Conservation (phyloP, 2,329 filamentous ascomycete species). For the Ilyonectria sp. region DNA sequence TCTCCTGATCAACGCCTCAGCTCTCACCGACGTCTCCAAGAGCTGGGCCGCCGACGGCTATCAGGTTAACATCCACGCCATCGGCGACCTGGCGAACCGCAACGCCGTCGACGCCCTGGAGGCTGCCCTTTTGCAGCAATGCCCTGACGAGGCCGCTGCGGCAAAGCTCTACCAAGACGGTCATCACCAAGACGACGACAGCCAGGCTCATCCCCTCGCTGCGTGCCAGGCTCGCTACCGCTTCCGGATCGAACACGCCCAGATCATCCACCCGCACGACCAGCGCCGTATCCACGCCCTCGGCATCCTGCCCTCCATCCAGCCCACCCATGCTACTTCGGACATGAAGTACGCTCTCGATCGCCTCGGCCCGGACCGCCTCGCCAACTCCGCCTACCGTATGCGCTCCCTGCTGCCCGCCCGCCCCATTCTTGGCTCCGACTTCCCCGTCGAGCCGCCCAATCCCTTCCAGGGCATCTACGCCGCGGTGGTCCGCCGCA, state of each 20-base stretch:
- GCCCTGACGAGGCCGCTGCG: conserved; percentile 56
- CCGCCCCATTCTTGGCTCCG: conserved; percentile 74
- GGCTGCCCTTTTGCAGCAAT: conserved; percentile 67
- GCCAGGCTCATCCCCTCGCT: conserved; percentile 50
- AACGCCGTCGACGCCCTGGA: conserved; percentile 75
- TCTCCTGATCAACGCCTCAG: conserved; percentile 75
- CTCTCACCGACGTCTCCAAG: conserved; percentile 66
- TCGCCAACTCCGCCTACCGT: conserved; percentile 72
- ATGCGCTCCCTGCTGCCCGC: conserved; percentile 74
- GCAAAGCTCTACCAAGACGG: conserved; percentile 13
- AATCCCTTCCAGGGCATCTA: conserved; percentile 79
- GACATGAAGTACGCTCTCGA: conserved; percentile 78
- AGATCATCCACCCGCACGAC: conserved; percentile 78
- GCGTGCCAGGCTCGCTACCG: conserved; percentile 69
- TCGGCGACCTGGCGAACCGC: conserved; percentile 79
- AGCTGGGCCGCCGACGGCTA: conserved; percentile 74
- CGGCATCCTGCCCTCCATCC: conserved; percentile 77
- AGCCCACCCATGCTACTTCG: conserved; percentile 80
- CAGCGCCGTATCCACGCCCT: conserved; percentile 71
- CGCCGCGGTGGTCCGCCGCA: conserved; percentile 74
- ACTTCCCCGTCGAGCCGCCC: conserved; percentile 81
- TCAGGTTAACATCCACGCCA: conserved; percentile 82
- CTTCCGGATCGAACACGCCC: conserved; percentile 79
- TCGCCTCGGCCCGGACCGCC: conserved; percentile 71
- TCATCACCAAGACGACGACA: neutral